phyloP scores from a whole-genome alignment of 2,329 filamentous ascomycete genomes.

The Ploettnerulaceae sp. region DNA sequence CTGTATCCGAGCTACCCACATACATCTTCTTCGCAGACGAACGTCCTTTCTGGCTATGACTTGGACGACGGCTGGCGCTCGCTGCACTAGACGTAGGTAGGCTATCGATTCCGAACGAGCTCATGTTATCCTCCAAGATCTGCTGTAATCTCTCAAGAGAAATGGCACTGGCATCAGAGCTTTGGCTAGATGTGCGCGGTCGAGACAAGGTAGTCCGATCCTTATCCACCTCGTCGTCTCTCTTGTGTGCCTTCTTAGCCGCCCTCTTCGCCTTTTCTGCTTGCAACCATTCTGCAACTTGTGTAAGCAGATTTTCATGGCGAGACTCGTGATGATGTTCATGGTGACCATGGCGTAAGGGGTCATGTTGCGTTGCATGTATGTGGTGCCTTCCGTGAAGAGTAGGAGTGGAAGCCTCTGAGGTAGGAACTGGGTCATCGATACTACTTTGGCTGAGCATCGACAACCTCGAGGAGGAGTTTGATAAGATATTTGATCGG shows the following conservation, averaged over 20 bases:
- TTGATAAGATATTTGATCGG: constrained; percentile 21
- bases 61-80: constrained; percentile 20
- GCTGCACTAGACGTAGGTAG: constrained; percentile 24
- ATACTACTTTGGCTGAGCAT: constrained; percentile 24
- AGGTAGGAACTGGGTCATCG: constrained; percentile 22
- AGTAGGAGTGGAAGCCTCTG: constrained; percentile 13
- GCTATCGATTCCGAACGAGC: constrained; percentile 32
- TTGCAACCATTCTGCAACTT: constrained; percentile 80
- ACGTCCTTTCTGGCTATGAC: constrained; percentile 13
- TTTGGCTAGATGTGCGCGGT: constrained; percentile 49
- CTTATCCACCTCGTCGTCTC: constrained; percentile 23
- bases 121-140: constrained; percentile 67
- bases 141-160: constrained; percentile 77
- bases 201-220: constrained; percentile 15
- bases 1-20: constrained; percentile 73
- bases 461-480: constrained; percentile 23
- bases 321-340: constrained; percentile 33
- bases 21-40: constrained; percentile 23
- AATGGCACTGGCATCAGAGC: constrained; percentile 62
- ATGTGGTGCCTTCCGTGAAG: constrained; percentile 10
- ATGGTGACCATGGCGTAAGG: constrained; percentile 21
- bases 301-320: constrained; percentile 56
- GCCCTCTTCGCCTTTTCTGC: constrained; percentile 68
- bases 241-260: constrained; percentile 46
- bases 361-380: constrained; percentile 16